Conservation (phyloP, 345 rosid species). For the Jatropha curcas region DNA sequence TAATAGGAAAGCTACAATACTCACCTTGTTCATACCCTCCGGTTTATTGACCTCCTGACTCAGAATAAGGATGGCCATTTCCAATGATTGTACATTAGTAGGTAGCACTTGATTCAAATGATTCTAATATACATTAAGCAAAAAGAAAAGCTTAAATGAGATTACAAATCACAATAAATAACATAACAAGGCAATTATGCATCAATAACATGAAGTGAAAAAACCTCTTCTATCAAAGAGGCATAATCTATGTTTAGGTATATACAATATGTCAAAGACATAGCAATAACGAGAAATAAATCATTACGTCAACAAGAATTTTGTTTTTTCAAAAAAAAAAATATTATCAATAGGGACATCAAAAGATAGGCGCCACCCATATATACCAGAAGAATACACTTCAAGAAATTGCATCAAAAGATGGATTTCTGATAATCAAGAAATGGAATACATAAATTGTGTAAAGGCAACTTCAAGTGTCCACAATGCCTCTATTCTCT, state of each 20-base stretch:
- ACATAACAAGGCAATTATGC: background rate
- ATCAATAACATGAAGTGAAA: constrained; percentile 2
- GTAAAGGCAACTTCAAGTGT: background rate
- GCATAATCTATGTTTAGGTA: background rate
- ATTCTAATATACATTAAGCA: constrained; percentile 54
- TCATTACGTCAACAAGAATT: background rate
- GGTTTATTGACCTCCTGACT: constrained; percentile 57
- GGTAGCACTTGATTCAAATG: constrained; percentile 51
- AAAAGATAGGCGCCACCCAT: background rate
- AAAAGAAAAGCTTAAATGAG: constrained; percentile 23
- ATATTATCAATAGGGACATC: background rate
- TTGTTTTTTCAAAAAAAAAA: background rate
- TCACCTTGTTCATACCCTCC: constrained; percentile 74
- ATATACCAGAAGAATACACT: background rate
- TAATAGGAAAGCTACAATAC: constrained; percentile 19
- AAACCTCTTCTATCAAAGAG: background rate
- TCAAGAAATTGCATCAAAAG: background rate
- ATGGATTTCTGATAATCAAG: background rate
- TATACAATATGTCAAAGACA: background rate
- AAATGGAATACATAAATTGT: background rate
- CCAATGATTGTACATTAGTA: constrained; percentile 54
- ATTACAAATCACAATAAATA: background rate
- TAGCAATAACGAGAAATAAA: background rate
- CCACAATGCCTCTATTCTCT: background rate
- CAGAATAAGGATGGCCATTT: constrained; percentile 69